Evolutionary conservation across 2,329 filamentous ascomycete genomes (phyloP).

Genomic region (Colletotrichum plurivorum): DNA sequence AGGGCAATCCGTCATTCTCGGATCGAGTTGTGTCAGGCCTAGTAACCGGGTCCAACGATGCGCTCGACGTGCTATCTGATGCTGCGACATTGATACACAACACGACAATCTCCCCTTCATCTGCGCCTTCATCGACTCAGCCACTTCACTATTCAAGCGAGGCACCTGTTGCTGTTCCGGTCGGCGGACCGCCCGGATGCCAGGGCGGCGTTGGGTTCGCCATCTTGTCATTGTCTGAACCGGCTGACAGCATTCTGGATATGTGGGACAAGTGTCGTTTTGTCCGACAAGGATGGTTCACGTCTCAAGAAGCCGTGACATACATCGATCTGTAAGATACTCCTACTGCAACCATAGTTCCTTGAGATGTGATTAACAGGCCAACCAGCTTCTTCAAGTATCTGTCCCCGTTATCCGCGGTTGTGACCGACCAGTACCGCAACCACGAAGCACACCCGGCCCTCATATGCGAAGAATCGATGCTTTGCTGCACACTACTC

Average conservation of each 20-base stretch:
- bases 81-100: slow-evolving; percentile 9
- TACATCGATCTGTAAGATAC: slow-evolving; percentile 44
- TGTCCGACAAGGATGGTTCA: slow-evolving; percentile 46
- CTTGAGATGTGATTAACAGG: not conserved
- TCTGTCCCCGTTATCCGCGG: slow-evolving; percentile 14
- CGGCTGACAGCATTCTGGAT: slow-evolving; percentile 42
- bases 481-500: slow-evolving; percentile 43
- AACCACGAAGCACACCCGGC: slow-evolving; percentile 35
- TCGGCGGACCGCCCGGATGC: not conserved
- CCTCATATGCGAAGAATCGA: slow-evolving; percentile 41
- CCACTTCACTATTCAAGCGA: not conserved
- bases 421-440: slow-evolving; percentile 7
- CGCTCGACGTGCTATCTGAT: slow-evolving; percentile 23
- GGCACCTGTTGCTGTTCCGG: slow-evolving; percentile 1
- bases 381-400: slow-evolving; percentile 26
- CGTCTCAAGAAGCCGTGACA: slow-evolving; percentile 46
- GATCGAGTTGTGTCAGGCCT: slow-evolving; percentile 21
- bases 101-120: slow-evolving; percentile 22
- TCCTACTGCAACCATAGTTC: not conserved
- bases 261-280: slow-evolving; percentile 46
- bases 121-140: not conserved
- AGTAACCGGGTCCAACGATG: slow-evolving; percentile 28
- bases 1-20: slow-evolving; percentile 6
- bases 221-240: slow-evolving; percentile 40
- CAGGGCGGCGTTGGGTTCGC: slow-evolving; percentile 21